Percentiles rank a stretch among this genome's conserved stretches.
Evolutionary conservation across 352 stramenopile species (phyloP).

Genomic region (Phytophthora citricola): DNA sequence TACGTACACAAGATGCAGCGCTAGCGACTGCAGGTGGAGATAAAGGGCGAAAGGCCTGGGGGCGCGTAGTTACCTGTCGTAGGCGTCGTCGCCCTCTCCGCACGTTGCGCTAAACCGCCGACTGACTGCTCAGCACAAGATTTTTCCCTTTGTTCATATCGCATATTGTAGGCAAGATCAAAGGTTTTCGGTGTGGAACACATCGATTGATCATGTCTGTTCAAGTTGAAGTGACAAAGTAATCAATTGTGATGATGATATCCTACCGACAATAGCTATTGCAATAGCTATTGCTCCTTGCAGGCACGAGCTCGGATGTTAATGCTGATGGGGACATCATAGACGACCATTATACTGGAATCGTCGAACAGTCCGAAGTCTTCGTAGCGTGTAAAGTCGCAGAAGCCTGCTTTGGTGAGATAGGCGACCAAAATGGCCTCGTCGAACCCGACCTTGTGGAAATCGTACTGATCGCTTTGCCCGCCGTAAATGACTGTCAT

Average conservation of each 20-base stretch:
- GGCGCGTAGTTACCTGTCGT: constrained; percentile 11
- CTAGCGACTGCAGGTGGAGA: constrained; percentile 1
- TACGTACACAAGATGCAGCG: constrained; percentile 8
- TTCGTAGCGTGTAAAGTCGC: constrained; percentile 50
- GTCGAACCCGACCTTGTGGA: constrained; percentile 85
- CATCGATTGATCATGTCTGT: constrained; percentile 2
- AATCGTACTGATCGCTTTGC: constrained; percentile 70
- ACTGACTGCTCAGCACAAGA: constrained; percentile 34
- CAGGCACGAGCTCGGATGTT: constrained; percentile 55
- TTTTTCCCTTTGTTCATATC: constrained; percentile 31
- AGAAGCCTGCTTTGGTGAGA: constrained; percentile 61
- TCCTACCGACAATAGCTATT: background rate
- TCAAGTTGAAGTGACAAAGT: constrained; percentile 15
- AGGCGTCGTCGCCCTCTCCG: constrained; percentile 12
- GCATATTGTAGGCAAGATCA: background rate
- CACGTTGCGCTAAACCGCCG: constrained; percentile 17
- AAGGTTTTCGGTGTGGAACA: constrained; percentile 7
- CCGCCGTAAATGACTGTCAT: constrained; percentile 82
- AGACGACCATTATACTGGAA: constrained; percentile 49
- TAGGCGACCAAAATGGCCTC: constrained; percentile 54
- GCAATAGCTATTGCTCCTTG: constrained; percentile 4
- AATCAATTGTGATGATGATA: constrained; percentile 6
- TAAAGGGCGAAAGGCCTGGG: background rate
- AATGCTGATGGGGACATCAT: constrained; percentile 64
- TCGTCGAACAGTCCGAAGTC: constrained; percentile 69